Conservation (phyloP, 805 yeast genomes). For the Cyberlindnera veronae region DNA sequence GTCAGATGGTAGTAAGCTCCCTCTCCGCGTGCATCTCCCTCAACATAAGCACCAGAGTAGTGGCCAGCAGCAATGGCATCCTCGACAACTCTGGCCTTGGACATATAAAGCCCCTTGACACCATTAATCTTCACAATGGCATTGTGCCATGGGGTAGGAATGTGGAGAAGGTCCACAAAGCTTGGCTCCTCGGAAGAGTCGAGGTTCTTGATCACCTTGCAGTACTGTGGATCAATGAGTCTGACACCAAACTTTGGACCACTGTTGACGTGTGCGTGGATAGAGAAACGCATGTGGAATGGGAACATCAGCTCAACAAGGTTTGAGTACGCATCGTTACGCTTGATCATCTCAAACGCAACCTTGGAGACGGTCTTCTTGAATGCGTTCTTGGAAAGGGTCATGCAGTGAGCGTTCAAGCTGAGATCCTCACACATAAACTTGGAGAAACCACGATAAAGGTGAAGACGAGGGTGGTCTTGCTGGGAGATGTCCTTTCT, state of each 20-base stretch:
- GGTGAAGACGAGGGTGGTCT: constrained; percentile 42
- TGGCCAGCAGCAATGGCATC: constrained; percentile 37
- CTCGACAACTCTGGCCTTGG: constrained; percentile 34
- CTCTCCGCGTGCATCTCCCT: constrained; percentile 16
- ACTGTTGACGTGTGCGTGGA: constrained; percentile 55
- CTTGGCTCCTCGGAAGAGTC: constrained; percentile 37
- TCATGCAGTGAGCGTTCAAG: constrained; percentile 37
- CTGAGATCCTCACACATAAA: constrained; percentile 58
- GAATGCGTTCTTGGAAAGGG: constrained; percentile 39
- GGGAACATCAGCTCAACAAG: constrained; percentile 58
- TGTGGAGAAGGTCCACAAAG: constrained; percentile 51
- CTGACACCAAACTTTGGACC: constrained; percentile 61
- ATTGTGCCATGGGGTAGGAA: constrained; percentile 68
- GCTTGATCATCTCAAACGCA: constrained; percentile 61
- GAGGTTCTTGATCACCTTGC: constrained; percentile 43
- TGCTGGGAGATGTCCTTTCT: constrained; percentile 57
- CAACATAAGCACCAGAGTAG: constrained; percentile 34
- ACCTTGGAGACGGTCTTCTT: constrained; percentile 51
- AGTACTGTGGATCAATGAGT: constrained; percentile 40
- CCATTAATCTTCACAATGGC: constrained; percentile 43
- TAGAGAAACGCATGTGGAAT: constrained; percentile 54
- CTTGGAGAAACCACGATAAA: constrained; percentile 55
- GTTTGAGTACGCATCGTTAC: constrained; percentile 64
- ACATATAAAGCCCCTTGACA: constrained; percentile 29
- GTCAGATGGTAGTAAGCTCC: constrained; percentile 6